phyloP scores from a whole-genome alignment of 306 rosid species.

The Alnus rubra region DNA sequence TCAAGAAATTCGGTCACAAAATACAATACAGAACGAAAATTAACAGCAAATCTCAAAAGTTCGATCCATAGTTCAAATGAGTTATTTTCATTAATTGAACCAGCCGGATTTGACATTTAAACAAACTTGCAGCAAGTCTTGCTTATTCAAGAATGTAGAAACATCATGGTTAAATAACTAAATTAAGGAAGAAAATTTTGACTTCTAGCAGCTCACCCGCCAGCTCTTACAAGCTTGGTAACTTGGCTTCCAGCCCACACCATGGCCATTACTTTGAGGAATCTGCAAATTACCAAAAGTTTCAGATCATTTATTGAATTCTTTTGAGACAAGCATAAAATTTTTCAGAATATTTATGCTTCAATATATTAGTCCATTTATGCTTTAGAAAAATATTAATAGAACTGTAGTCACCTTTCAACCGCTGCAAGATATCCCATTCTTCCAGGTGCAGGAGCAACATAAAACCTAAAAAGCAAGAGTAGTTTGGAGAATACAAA shows the following conservation, averaged over 20 bases:
- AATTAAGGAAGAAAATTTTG: neutral
- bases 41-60: neutral
- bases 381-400: neutral
- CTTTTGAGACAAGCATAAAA: neutral
- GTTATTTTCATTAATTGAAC: neutral
- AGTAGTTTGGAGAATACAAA: no score
- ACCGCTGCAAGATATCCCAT: slow-evolving; percentile 89
- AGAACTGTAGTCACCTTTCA: slow-evolving; percentile 48
- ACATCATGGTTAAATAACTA: slow-evolving; percentile 3
- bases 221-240: slow-evolving; percentile 84
- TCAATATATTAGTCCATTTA: neutral
- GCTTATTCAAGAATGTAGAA: slow-evolving; percentile 1
- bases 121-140: neutral
- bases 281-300: slow-evolving; percentile 44
- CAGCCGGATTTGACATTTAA: neutral
- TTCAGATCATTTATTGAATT: neutral
- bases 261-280: slow-evolving; percentile 90
- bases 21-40: neutral
- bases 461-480: slow-evolving; percentile 61
- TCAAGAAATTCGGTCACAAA: neutral
- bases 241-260: slow-evolving; percentile 99
- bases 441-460: slow-evolving; percentile 79
- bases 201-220: slow-evolving; percentile 63
- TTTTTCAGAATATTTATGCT: neutral
- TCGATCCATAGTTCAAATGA: neutral